These are phyloP conservation scores for Globisporangium spinosum DNA, from an alignment of 352 stramenopile species.

Conservation along the genomic window DNA sequence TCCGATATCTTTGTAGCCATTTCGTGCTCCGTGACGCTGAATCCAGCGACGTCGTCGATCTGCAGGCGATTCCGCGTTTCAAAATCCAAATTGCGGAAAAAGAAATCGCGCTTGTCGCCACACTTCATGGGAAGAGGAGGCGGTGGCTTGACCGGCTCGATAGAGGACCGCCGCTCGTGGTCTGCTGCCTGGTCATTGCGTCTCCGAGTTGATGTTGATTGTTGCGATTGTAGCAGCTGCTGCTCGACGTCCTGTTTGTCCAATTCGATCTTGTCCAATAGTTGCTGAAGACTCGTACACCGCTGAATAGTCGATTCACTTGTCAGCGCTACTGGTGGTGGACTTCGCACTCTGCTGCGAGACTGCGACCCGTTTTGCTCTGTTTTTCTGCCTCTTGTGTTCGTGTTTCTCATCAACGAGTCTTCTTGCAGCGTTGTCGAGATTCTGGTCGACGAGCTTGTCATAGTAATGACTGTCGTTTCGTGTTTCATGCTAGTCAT, in stretches of 20 bases:
- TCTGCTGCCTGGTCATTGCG: slow-evolving; percentile 13
- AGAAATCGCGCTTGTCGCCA: slow-evolving; percentile 82
- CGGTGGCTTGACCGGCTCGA: slow-evolving; percentile 13
- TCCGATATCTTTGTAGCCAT: slow-evolving; percentile 74
- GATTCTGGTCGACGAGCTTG: slow-evolving; percentile 1
- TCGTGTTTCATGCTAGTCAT: not conserved
- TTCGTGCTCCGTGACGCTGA: slow-evolving; percentile 79
- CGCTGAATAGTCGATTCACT: slow-evolving; percentile 30
- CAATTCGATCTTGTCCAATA: slow-evolving; percentile 42
- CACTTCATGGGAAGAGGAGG: slow-evolving; percentile 34
- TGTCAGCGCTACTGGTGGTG: slow-evolving; percentile 24
- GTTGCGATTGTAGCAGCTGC: slow-evolving; percentile 9
- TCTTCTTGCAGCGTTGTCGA: slow-evolving; percentile 8
- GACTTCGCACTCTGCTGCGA: slow-evolving; percentile 9
- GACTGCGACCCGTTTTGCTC: not conserved
- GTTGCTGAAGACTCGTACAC: slow-evolving; percentile 54
- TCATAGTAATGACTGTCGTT: not conserved
- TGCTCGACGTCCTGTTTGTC: slow-evolving; percentile 26
- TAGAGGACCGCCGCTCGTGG: not conserved
- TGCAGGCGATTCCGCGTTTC: slow-evolving; percentile 63
- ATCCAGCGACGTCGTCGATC: slow-evolving; percentile 74
- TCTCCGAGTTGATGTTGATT: not conserved
- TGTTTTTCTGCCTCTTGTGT: slow-evolving; percentile 2
- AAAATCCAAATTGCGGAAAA: slow-evolving; percentile 73
- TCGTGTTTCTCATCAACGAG: not conserved